These are phyloP conservation scores for Pseudoneurospora amorphoporcata DNA, from an alignment of 495 filamentous ascomycete genomes.

Conservation along the genomic window DNA sequence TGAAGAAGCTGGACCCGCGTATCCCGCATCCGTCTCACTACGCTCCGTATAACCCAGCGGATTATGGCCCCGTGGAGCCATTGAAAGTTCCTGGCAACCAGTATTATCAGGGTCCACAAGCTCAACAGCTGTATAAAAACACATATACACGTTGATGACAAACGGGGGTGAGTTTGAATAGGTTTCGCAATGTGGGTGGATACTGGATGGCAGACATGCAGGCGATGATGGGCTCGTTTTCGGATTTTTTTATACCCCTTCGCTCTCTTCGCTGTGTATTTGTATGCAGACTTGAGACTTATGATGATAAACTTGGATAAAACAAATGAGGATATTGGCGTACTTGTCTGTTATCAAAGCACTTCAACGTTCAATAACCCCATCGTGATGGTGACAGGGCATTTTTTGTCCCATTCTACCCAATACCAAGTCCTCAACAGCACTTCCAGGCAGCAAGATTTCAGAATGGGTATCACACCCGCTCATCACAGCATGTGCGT, in stretches of 20 bases:
- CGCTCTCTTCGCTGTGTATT: neutral
- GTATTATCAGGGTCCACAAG: neutral
- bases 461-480: neutral
- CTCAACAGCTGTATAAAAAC: neutral
- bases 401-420: neutral
- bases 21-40: conserved; percentile 14
- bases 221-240: neutral
- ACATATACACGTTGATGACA: neutral
- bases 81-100: neutral
- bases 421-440: neutral
- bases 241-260: neutral
- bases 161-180: neutral
- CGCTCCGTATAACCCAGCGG: conserved; percentile 33
- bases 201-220: neutral
- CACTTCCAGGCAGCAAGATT: neutral
- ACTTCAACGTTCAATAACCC: neutral
- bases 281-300: neutral
- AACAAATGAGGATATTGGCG: neutral
- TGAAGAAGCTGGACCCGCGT: conserved; percentile 13
- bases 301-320: neutral
- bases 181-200: neutral
- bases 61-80: conserved; percentile 26
- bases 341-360: neutral
- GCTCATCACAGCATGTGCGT: neutral
- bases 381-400: neutral